phyloP scores from a whole-genome alignment of 1,139 yeast species.

The Zygosaccharomyces pseudobailii region DNA sequence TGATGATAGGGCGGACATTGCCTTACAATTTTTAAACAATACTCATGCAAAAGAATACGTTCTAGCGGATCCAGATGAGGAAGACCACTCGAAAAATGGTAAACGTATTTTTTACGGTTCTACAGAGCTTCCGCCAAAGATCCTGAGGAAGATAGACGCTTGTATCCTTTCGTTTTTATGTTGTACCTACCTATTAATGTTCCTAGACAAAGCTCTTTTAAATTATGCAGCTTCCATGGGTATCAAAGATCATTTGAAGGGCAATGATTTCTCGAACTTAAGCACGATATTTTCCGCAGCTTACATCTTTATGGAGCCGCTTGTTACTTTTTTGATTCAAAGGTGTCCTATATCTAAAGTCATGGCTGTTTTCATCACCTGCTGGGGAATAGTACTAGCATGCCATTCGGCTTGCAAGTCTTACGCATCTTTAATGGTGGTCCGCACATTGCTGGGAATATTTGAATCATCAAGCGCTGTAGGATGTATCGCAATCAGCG shows the following conservation, averaged over 20 bases:
- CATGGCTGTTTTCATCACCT: conserved; percentile 41
- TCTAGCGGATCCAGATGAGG: conserved; percentile 8
- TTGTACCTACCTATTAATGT: conserved; percentile 45
- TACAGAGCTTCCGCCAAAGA: conserved; percentile 23
- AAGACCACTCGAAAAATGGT: background rate
- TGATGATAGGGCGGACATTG: conserved; percentile 22
- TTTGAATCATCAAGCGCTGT: conserved; percentile 57
- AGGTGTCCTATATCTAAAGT: conserved; percentile 51
- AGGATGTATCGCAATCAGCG: conserved; percentile 52
- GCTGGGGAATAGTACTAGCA: conserved; percentile 50
- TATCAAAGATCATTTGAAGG: conserved; percentile 39
- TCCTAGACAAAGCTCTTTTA: conserved; percentile 46
- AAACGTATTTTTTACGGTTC: conserved; percentile 23
- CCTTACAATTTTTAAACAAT: conserved; percentile 24
- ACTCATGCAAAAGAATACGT: conserved; percentile 14
- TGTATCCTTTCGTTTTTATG: conserved; percentile 44
- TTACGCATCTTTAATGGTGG: conserved; percentile 47
- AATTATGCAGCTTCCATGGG: conserved; percentile 52
- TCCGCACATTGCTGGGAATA: conserved; percentile 50
- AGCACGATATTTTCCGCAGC: conserved; percentile 55
- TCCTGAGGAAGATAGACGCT: conserved; percentile 40
- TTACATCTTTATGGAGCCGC: conserved; percentile 52
- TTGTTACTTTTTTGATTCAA: conserved; percentile 49
- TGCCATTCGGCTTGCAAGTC: conserved; percentile 47
- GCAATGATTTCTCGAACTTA: conserved; percentile 47